phyloP scores from a whole-genome alignment of 2,329 filamentous ascomycete genomes.

The Albifimbria verrucaria region DNA sequence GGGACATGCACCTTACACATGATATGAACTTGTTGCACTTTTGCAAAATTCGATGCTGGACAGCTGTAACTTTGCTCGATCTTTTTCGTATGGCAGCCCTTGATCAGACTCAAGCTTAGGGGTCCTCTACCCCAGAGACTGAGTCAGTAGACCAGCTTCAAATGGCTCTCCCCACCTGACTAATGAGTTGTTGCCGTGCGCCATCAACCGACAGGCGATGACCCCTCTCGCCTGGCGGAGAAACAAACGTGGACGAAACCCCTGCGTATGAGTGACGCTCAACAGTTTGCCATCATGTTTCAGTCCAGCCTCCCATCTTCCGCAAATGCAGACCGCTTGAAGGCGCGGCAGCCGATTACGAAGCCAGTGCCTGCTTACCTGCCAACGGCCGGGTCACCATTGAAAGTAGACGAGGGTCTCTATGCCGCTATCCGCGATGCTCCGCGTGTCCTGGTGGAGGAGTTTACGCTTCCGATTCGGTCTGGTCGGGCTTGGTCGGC shows the following conservation, averaged over 20 bases:
- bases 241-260: not conserved
- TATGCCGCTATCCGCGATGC: constrained; percentile 62
- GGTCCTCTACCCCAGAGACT: no score
- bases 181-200: no score
- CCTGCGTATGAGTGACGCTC: not conserved
- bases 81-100: no score
- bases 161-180: no score
- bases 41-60: no score
- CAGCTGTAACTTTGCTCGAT: no score
- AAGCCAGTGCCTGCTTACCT: constrained; percentile 49
- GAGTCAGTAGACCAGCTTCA: no score
- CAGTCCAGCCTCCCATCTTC: not conserved
- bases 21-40: no score
- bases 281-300: not conserved
- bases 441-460: constrained; percentile 36
- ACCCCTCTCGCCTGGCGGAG: not conserved
- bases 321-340: constrained; percentile 28
- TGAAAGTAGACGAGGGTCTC: constrained; percentile 39
- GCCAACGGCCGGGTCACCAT: constrained; percentile 37
- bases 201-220: no score
- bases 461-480: constrained; percentile 67
- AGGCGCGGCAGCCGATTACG: constrained; percentile 40
- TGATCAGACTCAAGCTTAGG: no score
- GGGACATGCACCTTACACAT: no score
- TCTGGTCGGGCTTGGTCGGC: constrained; percentile 73